Percentiles rank a stretch among this genome's conserved stretches.
Evolutionary conservation across 2,329 filamentous ascomycete species (phyloP).

Genomic region (Paecilomyces dactylethromorphus): DNA sequence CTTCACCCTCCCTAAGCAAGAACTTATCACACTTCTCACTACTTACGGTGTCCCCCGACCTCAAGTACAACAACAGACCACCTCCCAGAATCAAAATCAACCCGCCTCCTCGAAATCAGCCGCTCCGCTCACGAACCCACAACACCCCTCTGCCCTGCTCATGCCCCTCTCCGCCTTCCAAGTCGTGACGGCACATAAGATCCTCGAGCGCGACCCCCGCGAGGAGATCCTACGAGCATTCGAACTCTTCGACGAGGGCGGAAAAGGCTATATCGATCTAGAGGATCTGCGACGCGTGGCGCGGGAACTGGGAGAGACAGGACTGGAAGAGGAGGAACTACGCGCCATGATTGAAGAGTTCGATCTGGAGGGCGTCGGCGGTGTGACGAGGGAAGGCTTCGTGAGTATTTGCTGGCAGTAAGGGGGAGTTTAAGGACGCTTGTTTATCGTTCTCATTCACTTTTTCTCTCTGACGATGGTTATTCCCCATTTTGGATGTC

Average conservation of each 20-base stretch:
- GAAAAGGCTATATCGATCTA: slow-evolving; percentile 84
- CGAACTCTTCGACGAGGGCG: slow-evolving; percentile 83
- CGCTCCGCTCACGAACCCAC: slow-evolving; percentile 32
- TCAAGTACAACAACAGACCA: slow-evolving; percentile 40
- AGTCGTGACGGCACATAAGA: slow-evolving; percentile 69
- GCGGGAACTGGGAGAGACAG: slow-evolving; percentile 78
- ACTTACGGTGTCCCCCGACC: slow-evolving; percentile 69
- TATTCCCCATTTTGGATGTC: neutral
- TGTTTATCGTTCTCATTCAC: slow-evolving; percentile 1
- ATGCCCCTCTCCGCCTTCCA: slow-evolving; percentile 69
- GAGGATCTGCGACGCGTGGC: slow-evolving; percentile 84
- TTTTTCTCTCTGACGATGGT: neutral
- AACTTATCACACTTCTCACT: slow-evolving; percentile 74
- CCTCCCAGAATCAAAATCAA: slow-evolving; percentile 11
- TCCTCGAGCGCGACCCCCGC: slow-evolving; percentile 73
- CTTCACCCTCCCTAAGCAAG: slow-evolving; percentile 81
- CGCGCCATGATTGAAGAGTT: slow-evolving; percentile 97
- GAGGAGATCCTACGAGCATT: slow-evolving; percentile 92
- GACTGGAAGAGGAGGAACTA: slow-evolving; percentile 86
- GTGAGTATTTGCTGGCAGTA: slow-evolving; percentile 58
- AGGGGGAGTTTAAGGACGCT: slow-evolving; percentile 6
- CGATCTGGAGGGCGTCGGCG: slow-evolving; percentile 88
- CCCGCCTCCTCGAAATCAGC: slow-evolving; percentile 21
- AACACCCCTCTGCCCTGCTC: slow-evolving; percentile 59
- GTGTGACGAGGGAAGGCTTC: slow-evolving; percentile 58